These are phyloP conservation scores for Suaeda aralocaspica DNA, from an alignment of 148 eudicot species.

Conservation along the genomic window DNA sequence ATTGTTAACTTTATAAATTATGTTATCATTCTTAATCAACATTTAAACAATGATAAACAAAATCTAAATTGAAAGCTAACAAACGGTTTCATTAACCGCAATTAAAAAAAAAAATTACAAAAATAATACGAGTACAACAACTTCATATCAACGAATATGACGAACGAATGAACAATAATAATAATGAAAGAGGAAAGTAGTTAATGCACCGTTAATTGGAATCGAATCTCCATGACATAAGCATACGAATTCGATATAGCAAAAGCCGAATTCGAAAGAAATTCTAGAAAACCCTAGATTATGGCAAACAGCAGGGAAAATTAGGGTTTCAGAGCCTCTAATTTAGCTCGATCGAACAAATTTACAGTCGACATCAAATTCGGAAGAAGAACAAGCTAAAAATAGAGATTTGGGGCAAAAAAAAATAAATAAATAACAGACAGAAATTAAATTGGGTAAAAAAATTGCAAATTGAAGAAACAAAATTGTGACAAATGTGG, in stretches of 20 bases:
- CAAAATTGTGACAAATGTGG: background rate
- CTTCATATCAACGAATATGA: background rate
- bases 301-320: background rate
- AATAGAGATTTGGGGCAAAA: background rate
- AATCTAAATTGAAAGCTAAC: background rate
- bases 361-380: background rate
- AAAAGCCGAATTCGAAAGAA: background rate
- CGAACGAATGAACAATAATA: background rate
- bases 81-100: background rate
- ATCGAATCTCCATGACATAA: background rate
- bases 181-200: background rate
- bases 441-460: background rate
- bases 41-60: background rate
- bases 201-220: background rate
- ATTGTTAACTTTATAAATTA: background rate
- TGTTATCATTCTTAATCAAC: background rate
- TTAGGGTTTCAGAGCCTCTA: constrained; percentile 12
- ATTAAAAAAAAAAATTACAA: background rate
- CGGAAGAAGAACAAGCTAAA: constrained; percentile 2
- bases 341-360: constrained; percentile 1
- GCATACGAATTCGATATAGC: background rate
- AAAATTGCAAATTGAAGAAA: background rate
- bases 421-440: background rate
- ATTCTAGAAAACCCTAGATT: background rate
- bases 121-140: background rate